Evolutionary conservation across 2,329 filamentous ascomycete species (phyloP).

Genomic region (Ceratocystis harringtonii): DNA sequence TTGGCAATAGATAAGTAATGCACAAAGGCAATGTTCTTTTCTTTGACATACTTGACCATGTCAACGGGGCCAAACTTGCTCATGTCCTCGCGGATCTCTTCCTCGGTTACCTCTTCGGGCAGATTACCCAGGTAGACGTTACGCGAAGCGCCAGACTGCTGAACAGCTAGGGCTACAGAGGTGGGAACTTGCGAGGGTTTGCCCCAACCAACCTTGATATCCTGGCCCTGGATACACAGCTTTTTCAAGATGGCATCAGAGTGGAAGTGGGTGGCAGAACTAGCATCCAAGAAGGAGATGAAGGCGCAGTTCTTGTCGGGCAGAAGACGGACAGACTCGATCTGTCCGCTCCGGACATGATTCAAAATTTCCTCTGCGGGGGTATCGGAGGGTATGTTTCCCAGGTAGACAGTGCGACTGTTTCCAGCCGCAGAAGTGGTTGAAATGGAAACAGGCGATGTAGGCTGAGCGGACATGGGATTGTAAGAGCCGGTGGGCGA

Average conservation of each 20-base stretch:
- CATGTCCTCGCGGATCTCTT: slow-evolving; percentile 84
- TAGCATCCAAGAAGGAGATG: slow-evolving; percentile 96
- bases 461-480: slow-evolving; percentile 43
- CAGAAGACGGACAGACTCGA: slow-evolving; percentile 92
- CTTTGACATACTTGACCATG: slow-evolving; percentile 91
- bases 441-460: slow-evolving; percentile 59
- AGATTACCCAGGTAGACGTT: slow-evolving; percentile 96
- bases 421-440: slow-evolving; percentile 77
- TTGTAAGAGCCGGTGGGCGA: slow-evolving; percentile 69
- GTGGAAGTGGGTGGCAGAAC: slow-evolving; percentile 96
- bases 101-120: slow-evolving; percentile 76
- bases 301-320: slow-evolving; percentile 99
- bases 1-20: slow-evolving; percentile 97
- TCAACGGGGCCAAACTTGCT: slow-evolving; percentile 95
- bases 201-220: slow-evolving; percentile 99
- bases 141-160: slow-evolving; percentile 89
- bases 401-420: slow-evolving; percentile 90
- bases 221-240: slow-evolving; percentile 93
- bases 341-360: slow-evolving; percentile 92
- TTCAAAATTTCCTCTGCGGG: slow-evolving; percentile 91
- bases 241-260: slow-evolving; percentile 99
- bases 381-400: slow-evolving; percentile 97
- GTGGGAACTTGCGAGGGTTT: slow-evolving; percentile 97
- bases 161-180: slow-evolving; percentile 89
- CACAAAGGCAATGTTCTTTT: slow-evolving; percentile 96